Evolutionary conservation across 352 stramenopile genomes (phyloP).

Genomic region (Phytophthora ohioensis): DNA sequence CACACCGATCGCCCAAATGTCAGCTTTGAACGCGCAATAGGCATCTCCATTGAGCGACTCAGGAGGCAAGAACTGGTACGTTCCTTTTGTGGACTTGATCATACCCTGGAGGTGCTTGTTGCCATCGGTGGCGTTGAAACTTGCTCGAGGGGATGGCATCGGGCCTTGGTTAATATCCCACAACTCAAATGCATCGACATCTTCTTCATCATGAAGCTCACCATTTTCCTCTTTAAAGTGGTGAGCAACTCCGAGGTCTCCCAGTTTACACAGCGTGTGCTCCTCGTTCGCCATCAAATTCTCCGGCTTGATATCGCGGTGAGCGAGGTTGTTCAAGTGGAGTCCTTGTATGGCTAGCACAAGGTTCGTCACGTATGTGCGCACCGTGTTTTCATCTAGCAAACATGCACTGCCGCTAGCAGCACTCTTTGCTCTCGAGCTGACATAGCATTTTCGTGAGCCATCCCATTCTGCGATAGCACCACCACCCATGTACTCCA

Average conservation of each 20-base stretch:
- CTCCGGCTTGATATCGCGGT: constrained; percentile 90
- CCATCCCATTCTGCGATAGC: constrained; percentile 81
- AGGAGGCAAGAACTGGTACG: constrained; percentile 79
- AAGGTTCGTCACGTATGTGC: constrained; percentile 65
- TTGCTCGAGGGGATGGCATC: background rate
- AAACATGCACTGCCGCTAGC: constrained; percentile 43
- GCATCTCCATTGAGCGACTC: constrained; percentile 70
- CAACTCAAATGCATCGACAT: constrained; percentile 58
- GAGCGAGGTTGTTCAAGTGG: constrained; percentile 77
- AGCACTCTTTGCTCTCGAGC: constrained; percentile 47
- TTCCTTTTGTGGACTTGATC: constrained; percentile 79
- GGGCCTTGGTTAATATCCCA: constrained; percentile 47
- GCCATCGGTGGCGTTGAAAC: background rate
- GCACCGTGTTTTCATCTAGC: constrained; percentile 54
- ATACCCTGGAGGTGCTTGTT: constrained; percentile 42
- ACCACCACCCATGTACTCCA: constrained; percentile 89
- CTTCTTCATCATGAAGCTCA: constrained; percentile 56
- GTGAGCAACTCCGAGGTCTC: constrained; percentile 84
- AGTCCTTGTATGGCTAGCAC: constrained; percentile 78
- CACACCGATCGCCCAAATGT: constrained; percentile 93
- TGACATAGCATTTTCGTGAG: constrained; percentile 69
- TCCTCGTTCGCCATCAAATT: constrained; percentile 79
- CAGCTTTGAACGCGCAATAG: constrained; percentile 87
- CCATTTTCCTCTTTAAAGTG: constrained; percentile 74
- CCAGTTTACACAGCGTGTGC: constrained; percentile 74